These are phyloP conservation scores for Vaccinium myrtillus DNA, from an alignment of 148 eudicot genomes.

Conservation along the genomic window DNA sequence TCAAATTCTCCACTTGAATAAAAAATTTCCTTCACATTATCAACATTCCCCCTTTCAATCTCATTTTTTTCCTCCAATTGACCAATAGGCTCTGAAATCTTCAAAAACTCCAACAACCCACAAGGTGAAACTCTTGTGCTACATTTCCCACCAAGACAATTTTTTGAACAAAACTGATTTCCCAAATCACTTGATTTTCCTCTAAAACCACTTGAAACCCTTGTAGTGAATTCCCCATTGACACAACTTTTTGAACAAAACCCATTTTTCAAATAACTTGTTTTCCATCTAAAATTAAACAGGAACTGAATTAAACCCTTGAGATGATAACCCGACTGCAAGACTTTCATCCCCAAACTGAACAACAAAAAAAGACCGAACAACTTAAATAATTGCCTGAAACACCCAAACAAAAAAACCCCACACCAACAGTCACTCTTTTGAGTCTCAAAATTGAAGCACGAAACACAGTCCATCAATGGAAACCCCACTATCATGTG, in stretches of 20 bases:
- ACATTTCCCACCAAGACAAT: conserved; percentile 18
- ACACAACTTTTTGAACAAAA: conserved; percentile 25
- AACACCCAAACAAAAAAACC: conserved; percentile 45
- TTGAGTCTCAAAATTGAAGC: conserved; percentile 39
- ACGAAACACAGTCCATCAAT: conserved; percentile 53
- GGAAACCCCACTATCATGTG: conserved; percentile 22
- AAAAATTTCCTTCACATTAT: conserved; percentile 9
- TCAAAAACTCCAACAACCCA: conserved; percentile 1
- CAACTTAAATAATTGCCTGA: conserved; percentile 30
- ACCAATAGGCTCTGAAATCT: conserved; percentile 16
- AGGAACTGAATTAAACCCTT: conserved; percentile 23
- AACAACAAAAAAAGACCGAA: conserved; percentile 40
- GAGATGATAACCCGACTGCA: conserved; percentile 30
- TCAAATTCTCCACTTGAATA: conserved; percentile 6
- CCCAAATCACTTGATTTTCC: conserved; percentile 35
- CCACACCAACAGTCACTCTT: conserved; percentile 56
- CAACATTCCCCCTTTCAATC: conserved; percentile 16
- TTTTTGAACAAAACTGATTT: conserved; percentile 29
- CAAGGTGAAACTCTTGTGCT: conserved; percentile 1
- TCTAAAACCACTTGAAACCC: conserved; percentile 19
- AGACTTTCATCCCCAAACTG: conserved; percentile 37
- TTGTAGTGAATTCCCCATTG: conserved; percentile 16
- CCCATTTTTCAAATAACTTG: conserved; percentile 29
- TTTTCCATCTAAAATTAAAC: conserved; percentile 33
- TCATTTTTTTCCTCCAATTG: conserved; percentile 30